Evolutionary conservation across 306 rosid genomes (phyloP).

Genomic region (Datisca glomerata): DNA sequence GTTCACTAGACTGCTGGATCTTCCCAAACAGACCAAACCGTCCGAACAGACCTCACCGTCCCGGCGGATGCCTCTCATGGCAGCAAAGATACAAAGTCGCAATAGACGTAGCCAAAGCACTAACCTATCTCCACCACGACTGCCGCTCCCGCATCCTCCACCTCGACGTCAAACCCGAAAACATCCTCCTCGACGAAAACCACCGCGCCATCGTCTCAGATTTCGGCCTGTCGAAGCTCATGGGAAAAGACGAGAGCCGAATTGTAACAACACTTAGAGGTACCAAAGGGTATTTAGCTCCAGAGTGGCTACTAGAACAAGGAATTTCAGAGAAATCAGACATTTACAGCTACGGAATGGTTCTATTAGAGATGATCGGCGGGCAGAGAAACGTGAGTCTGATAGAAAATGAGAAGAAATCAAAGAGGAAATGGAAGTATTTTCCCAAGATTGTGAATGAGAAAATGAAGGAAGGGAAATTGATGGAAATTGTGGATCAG

Average conservation of each 20-base stretch:
- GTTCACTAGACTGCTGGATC: constrained; percentile 80
- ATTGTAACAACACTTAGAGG: constrained; percentile 66
- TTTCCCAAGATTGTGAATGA: constrained; percentile 61
- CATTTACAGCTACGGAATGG: constrained; percentile 83
- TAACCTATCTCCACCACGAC: constrained; percentile 73
- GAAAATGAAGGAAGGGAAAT: constrained; percentile 52
- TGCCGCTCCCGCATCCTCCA: constrained; percentile 69
- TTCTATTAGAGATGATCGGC: constrained; percentile 71
- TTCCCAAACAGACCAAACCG: constrained; percentile 23
- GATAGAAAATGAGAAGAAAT: constrained; percentile 23
- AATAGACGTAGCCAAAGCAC: constrained; percentile 64
- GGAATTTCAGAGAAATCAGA: constrained; percentile 84
- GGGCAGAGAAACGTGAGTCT: constrained; percentile 53
- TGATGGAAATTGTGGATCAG: constrained; percentile 60
- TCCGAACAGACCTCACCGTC: neutral
- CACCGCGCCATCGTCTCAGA: constrained; percentile 50
- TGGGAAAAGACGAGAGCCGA: constrained; percentile 58
- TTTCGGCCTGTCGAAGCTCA: constrained; percentile 73
- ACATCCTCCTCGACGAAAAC: constrained; percentile 65
- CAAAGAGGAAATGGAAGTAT: constrained; percentile 39
- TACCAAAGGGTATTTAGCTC: constrained; percentile 84
- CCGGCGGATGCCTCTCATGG: constrained; percentile 67
- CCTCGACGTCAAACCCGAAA: constrained; percentile 90
- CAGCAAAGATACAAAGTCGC: constrained; percentile 52
- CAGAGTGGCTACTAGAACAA: constrained; percentile 76